A percentile compares a stretch with the other conserved stretches of the same genome.
phyloP scores from a whole-genome alignment of 306 rosid genomes.

The Argentina anserina region DNA sequence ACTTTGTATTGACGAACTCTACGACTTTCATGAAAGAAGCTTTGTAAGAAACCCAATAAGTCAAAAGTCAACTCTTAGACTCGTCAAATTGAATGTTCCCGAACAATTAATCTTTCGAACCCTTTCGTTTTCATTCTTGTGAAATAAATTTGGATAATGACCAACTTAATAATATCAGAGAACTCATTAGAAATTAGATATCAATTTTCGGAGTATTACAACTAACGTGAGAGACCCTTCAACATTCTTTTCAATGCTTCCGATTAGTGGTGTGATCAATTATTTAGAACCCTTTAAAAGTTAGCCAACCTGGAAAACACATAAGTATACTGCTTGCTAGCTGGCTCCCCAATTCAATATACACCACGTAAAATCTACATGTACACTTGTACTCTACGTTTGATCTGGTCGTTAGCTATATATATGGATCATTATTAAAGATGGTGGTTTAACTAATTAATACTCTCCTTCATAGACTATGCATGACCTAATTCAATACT shows the following conservation, averaged over 20 bases:
- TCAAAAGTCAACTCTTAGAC: no score
- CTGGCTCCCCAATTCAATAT: neutral
- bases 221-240: no score
- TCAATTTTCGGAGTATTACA: no score
- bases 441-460: neutral
- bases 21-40: no score
- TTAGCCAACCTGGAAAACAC: neutral
- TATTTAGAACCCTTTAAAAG: neutral
- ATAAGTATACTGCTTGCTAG: neutral
- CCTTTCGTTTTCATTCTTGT: no score
- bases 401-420: neutral
- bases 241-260: constrained; percentile 1
- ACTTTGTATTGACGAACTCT: no score
- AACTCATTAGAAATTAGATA: no score
- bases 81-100: no score
- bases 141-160: no score
- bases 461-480: neutral
- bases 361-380: neutral
- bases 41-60: no score
- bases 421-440: neutral
- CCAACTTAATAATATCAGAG: no score
- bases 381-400: neutral
- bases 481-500: neutral
- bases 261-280: neutral
- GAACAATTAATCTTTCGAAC: no score